These are phyloP conservation scores for Trichocladium uniseriatum DNA, from an alignment of 495 filamentous ascomycete species.

Conservation along the genomic window DNA sequence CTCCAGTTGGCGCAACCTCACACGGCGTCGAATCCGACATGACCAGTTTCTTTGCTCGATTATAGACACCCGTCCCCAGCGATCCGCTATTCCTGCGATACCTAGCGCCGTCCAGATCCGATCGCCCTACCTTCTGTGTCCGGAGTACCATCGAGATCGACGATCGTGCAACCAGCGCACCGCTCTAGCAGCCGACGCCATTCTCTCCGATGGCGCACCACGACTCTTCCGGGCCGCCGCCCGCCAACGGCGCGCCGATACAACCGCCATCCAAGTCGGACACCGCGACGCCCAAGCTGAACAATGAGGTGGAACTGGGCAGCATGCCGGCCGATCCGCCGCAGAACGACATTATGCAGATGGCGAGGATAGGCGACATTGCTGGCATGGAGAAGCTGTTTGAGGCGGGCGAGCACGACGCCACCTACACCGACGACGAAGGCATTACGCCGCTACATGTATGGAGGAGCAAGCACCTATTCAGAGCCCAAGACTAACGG, in stretches of 20 bases:
- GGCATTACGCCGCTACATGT: slow-evolving; percentile 95
- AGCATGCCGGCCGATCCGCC: slow-evolving; percentile 43
- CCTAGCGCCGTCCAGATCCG: too few relatives aligned
- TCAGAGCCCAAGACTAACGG: slow-evolving; percentile 26
- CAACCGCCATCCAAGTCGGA: slow-evolving; percentile 50
- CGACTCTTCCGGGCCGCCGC: slow-evolving; percentile 15
- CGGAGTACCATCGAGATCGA: too few relatives aligned
- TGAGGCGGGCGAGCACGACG: slow-evolving; percentile 67
- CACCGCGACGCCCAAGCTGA: slow-evolving; percentile 50
- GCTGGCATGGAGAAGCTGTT: slow-evolving; percentile 80
- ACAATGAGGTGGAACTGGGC: slow-evolving; percentile 61
- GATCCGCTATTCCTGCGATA: too few relatives aligned
- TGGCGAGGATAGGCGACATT: slow-evolving; percentile 82
- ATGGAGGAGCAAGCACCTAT: too few relatives aligned
- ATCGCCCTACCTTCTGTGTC: too few relatives aligned
- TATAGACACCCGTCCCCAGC: too few relatives aligned
- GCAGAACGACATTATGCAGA: slow-evolving; percentile 90
- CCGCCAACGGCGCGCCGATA: slow-evolving; percentile 27
- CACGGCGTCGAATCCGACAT: too few relatives aligned
- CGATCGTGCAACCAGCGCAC: too few relatives aligned
- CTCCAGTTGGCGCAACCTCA: not conserved
- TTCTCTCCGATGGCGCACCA: not conserved
- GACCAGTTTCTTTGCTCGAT: too few relatives aligned
- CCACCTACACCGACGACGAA: slow-evolving; percentile 75
- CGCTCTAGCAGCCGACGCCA: too few relatives aligned